These are phyloP conservation scores for Coniochaeta ligniaria DNA, from an alignment of 2,329 filamentous ascomycete species.

Conservation along the genomic window DNA sequence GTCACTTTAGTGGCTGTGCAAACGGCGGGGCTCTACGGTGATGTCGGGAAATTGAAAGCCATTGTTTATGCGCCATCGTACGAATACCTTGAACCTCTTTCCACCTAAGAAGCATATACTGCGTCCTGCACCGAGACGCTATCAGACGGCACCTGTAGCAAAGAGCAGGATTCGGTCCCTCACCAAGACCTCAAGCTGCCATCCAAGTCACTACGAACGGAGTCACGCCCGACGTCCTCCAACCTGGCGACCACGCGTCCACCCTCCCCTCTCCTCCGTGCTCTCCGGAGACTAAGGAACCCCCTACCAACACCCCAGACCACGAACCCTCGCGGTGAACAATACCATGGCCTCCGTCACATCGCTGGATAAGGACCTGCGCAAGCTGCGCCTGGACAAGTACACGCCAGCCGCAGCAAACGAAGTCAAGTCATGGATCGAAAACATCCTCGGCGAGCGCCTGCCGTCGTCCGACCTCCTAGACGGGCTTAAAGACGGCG, in stretches of 20 bases:
- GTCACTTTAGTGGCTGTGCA: neutral
- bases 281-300: neutral
- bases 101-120: neutral
- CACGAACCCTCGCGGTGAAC: too few species aligned
- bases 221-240: neutral
- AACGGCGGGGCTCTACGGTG: neutral
- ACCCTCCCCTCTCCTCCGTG: neutral
- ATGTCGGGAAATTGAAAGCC: neutral
- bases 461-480: constrained; percentile 71
- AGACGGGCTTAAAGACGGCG: constrained; percentile 81
- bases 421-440: constrained; percentile 81
- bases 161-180: too few species aligned
- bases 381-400: constrained; percentile 83
- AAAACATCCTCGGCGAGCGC: constrained; percentile 67
- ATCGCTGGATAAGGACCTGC: constrained; percentile 91
- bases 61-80: neutral
- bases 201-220: too few species aligned
- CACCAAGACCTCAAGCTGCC: too few species aligned
- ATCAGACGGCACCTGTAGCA: neutral
- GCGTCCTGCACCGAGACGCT: neutral
- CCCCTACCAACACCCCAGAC: neutral
- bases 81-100: neutral
- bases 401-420: constrained; percentile 88
- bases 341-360: constrained; percentile 79
- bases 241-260: neutral